Evolutionary conservation across 73 alveolate genomes (phyloP), one percentile per base, ranked within the genome.

Genomic region (Halteria grandinella): DNA sequence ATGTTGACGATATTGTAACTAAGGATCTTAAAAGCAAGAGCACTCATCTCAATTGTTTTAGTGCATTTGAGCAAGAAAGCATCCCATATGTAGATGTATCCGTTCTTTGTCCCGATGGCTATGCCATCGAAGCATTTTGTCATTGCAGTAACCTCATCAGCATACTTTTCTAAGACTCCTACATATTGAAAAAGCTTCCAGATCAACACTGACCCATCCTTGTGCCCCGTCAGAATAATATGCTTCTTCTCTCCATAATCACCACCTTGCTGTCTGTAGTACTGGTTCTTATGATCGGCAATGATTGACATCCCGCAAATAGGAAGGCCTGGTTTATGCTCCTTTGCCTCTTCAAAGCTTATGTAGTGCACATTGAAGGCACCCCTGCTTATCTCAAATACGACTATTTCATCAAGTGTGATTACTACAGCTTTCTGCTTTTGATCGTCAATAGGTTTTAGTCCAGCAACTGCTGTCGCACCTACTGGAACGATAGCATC

Each of bases 31-130:
- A 91, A 82, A 11, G 89, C 83, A 28, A 93, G 58, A 21, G 69
- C 57, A 33, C 80, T 41, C 32, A 93, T 37, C 69, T 91, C 95
- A 29, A 93, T 83, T 4, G 81, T 90, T 52, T 82, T 87, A 51
- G 40, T 40, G 44, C 90, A 75, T 24, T 85, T 69, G 27, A 66
- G 57, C 27, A 93, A 80, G 58, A 83, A 70, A 41, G 57, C 63
- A 52, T 90, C 93, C 95, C 95, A 91, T 21, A 93, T 54, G 71
- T 93, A 89, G 37, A 93, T 75, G 63, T 75, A 79, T 54, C 95
- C 96, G 43, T 85, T 64, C 21, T 77, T 57, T 5, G 97, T 88
- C 0, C 94, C 94, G 31, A 91, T 77, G 2, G 95, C 96, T 11
- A 87, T 55, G 17, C 90, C 92, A 50, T 64, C 63, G 63, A 72